These are phyloP conservation scores for Nissolia schottii DNA, from an alignment of 306 rosid species.

Conservation along the genomic window DNA sequence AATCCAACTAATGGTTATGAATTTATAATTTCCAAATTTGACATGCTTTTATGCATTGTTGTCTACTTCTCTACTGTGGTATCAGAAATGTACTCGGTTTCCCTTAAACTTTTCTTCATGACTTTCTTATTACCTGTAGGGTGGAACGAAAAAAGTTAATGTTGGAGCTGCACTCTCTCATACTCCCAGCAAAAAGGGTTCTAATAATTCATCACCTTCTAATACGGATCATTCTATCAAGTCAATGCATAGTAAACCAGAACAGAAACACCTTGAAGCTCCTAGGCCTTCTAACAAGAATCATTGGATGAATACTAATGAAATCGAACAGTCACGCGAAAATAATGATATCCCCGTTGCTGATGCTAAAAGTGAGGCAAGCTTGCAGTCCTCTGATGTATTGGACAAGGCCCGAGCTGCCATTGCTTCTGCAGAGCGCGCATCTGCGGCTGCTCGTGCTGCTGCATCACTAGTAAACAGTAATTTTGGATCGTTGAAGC, in stretches of 20 bases:
- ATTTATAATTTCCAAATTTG: background rate
- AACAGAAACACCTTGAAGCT: constrained; percentile 37
- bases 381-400: constrained; percentile 48
- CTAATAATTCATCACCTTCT: constrained; percentile 32
- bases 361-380: constrained; percentile 41
- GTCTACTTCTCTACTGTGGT: background rate
- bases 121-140: constrained; percentile 39
- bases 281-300: constrained; percentile 37
- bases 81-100: background rate
- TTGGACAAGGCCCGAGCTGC: constrained; percentile 83
- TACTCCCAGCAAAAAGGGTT: constrained; percentile 33
- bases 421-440: constrained; percentile 84
- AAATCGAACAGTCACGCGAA: constrained; percentile 54
- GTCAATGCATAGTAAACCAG: constrained; percentile 32
- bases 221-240: constrained; percentile 24
- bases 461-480: constrained; percentile 67
- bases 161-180: constrained; percentile 42
- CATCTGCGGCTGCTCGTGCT: constrained; percentile 77
- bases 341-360: constrained; percentile 18
- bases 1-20: background rate
- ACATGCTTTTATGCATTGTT: background rate
- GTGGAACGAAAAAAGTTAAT: constrained; percentile 60
- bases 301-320: constrained; percentile 23
- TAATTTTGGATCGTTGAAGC: constrained; percentile 43
- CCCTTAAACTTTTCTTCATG: background rate